Evolutionary conservation across 257 asterid genomes (phyloP).

Genomic region (Solanum gandarillasii): DNA sequence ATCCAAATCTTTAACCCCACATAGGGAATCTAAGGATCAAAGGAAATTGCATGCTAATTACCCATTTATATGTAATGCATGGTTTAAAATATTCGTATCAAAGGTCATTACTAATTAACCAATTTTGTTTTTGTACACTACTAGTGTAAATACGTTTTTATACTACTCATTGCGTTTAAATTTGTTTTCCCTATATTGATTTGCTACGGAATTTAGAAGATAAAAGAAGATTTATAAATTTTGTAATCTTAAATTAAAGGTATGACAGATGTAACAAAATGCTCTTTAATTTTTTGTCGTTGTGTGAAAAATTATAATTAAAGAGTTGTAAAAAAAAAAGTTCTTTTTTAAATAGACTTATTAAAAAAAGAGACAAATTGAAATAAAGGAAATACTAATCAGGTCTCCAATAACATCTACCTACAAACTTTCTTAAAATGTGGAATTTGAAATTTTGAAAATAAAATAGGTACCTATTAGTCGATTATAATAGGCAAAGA

Average conservation of each 20-base stretch:
- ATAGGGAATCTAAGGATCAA: conserved; percentile 10
- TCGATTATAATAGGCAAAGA: neutral
- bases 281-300: too few species aligned
- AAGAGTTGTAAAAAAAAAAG: neutral
- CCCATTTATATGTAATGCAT: conserved; percentile 4
- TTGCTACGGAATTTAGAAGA: neutral
- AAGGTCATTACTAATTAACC: neutral
- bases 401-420: neutral
- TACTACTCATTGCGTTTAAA: neutral
- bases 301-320: neutral
- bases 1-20: conserved; percentile 35
- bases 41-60: neutral
- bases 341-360: neutral
- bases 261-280: too few species aligned
- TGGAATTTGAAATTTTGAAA: neutral
- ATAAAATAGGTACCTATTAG: neutral
- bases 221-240: too few species aligned
- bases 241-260: neutral
- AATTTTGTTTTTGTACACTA: neutral
- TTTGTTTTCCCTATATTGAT: neutral
- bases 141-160: neutral
- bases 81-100: neutral
- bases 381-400: neutral
- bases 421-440: neutral
- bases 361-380: too few species aligned